Base-by-base conservation (phyloP, 164 flowering plant genomes). In the Macadamia integrifolia region DNA sequence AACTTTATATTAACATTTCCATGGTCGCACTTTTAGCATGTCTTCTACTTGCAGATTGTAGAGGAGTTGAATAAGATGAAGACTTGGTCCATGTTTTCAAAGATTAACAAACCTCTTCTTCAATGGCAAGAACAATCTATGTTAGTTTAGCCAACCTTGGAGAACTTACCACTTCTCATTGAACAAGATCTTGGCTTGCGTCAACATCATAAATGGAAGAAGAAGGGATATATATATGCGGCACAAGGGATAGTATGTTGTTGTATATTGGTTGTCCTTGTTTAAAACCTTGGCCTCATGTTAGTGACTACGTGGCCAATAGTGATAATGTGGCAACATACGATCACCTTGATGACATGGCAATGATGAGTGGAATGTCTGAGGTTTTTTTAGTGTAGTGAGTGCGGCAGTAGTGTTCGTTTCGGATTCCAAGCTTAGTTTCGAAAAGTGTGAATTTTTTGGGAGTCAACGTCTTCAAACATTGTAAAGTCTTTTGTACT, bases 41-140 rank as follows among this genome's bases (percentile, higher is more conserved):
- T 87, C 85, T 53, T 80, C 53, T 69, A 79, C 62, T 77, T 78
- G 7, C 81, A 83, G 46, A 49, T 75, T n/a, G 79, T 82, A 56
- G 69, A 75, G 18, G 75, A 79, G 75, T 75, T 86, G 5, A 61
- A 60, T 68, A 86, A 74, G 68, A 65, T 84, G 55, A 73, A 73
- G 67, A 15, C 71, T 43, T 43, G 48, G 48, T 43, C 48, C 9
- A 9, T 9, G 9, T 5, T 43, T 5, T 61, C 43, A 64, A 78
- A 76, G 23, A 35, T 65, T 71, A 40, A 62, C 79, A 0, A 23
- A 10, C 12, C 55, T 50, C 55, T 15, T 10, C 15, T 14, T 50
- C 12, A 10, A 10, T 3, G 17, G 30, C 75, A 17, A 42, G 71
- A 14, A 64, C 71, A 42, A 65, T 81, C 6, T 43, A 65, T 66